Base-by-base conservation (phyloP, 805 yeast genomes). In the Metschnikowia henanensis region DNA sequence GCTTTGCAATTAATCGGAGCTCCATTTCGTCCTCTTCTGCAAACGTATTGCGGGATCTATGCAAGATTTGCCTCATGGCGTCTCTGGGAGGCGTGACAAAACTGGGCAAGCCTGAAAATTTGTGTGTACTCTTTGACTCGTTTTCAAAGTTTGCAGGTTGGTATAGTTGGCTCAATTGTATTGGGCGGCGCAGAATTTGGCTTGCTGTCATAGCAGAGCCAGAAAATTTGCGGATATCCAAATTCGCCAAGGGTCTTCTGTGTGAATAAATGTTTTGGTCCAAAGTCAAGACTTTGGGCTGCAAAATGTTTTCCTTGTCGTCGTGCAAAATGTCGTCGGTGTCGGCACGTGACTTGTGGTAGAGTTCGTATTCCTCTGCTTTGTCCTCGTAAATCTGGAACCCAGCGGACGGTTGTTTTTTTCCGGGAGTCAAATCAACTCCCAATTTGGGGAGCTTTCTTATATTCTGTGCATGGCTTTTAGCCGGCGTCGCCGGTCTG, bases 251-350 rank as follows among this genome's bases (percentile, higher is more conserved):
- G 2, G 70, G 67, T 13, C 20, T 32, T 49, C 73, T 57, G 18
- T 37, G 21, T 9, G 45, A 19, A 20, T 18, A 16, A 16, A 19
- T 20, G 33, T 25, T 41, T 28, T 54, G 52, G 6, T 33, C 28
- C 43, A 46, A 25, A 28, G 35, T 39, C 45, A 39, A 21, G n/a
- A 45, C 51, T 36, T 59, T 59, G 8, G 72, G 71, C 50, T 64
- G 72, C 46, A 68, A 57, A 35, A 68, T 60, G 50, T 71, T 71
- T 47, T 71, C 76, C 56, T 71, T 73, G 50, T 71, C 73, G 42
- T 59, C 58, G 47, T 64, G 62, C 36, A 34, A 25, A 28, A 28
- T 10, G 22, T 40, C 39, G 21, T 39, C 35, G 18, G 28, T 29
- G 18, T 32, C 34, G n/a, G 29, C 30, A 30, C 42, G 32, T 23